These are phyloP conservation scores for Tolypocladium ovalisporum DNA, from an alignment of 2,329 filamentous ascomycete species.

Conservation along the genomic window DNA sequence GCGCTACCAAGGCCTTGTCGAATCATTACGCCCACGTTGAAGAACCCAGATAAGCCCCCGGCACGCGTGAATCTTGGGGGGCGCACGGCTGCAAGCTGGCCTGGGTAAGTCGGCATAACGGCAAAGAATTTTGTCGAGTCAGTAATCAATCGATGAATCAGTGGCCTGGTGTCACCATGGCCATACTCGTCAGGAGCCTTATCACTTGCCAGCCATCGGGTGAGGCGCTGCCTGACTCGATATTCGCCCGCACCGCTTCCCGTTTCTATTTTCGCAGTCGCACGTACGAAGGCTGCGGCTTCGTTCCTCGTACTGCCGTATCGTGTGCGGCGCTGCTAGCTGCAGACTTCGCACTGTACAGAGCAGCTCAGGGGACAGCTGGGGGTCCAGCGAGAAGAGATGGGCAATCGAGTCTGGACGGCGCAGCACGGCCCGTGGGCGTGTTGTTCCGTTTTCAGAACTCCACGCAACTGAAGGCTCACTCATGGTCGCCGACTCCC, in stretches of 20 bases:
- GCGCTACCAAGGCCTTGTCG: slow-evolving; percentile 10
- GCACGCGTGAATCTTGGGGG: not conserved
- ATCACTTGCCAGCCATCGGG: not conserved
- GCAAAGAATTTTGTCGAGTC: not conserved
- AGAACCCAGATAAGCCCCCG: slow-evolving; percentile 5
- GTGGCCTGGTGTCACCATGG: no score
- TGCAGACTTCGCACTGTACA: not conserved
- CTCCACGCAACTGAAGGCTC: not conserved
- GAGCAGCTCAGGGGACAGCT: not conserved
- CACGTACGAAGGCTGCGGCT: no score
- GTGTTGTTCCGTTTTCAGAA: not conserved
- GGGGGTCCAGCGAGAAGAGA: not conserved
- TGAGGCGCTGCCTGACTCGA: not conserved
- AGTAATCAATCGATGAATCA: not conserved
- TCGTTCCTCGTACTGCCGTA: not conserved
- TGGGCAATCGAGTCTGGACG: not conserved
- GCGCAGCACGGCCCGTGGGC: not conserved
- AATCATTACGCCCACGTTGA: slow-evolving; percentile 23
- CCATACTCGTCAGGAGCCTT: not conserved
- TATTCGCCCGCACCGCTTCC: not conserved
- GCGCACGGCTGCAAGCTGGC: not conserved
- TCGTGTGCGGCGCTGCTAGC: not conserved
- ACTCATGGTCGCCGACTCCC: not conserved
- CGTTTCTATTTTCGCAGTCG: not conserved
- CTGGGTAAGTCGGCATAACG: not conserved